Evolutionary conservation across 2,329 filamentous ascomycete species (phyloP), one percentile per base, ranked within the genome.

Genomic region (Elsinoe australis): DNA sequence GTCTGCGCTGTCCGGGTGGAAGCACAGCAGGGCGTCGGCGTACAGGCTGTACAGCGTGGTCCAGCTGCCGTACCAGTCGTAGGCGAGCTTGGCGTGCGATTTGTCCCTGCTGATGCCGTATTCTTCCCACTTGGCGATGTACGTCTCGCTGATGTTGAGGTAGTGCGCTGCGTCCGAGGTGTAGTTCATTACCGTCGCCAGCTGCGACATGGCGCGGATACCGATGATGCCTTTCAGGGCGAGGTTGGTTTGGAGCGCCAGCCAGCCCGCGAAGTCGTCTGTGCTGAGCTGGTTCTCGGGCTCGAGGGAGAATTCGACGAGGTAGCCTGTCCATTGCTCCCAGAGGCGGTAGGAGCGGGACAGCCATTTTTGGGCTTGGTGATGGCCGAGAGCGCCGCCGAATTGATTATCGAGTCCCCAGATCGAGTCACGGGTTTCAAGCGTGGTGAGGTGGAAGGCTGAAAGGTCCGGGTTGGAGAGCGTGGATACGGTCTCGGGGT

Each of bases 1-100:
- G 39, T 44, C 39, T 21, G 22, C 39, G 12, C 21, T 24, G 12
- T 44, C 39, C 3, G 78, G 72, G 58, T 89, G 85, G 71, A 92
- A 92, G 67, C 86, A 92, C 26, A 92, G 76, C 17, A 90, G 71
- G 21, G 78, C 79, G 66, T 94, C 87, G 10, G 82, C 79, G 66
- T 87, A 94, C 19, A 94, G 74, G 60, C 88, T 90, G 71, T 94
- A 94, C 28, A 94, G 74, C 0, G 83, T 87, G 5, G 85, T 87
- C 84, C 85, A 89, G 44, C 82, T 86, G 10, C 84, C 84, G 55
- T 84, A 83, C 72, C 83, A 81, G 60, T 87, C 76, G 66, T 94
- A 94, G 8, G 83, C 79, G 7, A 94, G 73, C 55, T 87, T 89
- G 17, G 85, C 80, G 63, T 90, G 85, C 1, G 80, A 70, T 6